A percentile compares a stretch with the other conserved stretches of the same genome.
Conservation (phyloP, 495 filamentous ascomycete species). For the Neurospora cerealis region DNA sequence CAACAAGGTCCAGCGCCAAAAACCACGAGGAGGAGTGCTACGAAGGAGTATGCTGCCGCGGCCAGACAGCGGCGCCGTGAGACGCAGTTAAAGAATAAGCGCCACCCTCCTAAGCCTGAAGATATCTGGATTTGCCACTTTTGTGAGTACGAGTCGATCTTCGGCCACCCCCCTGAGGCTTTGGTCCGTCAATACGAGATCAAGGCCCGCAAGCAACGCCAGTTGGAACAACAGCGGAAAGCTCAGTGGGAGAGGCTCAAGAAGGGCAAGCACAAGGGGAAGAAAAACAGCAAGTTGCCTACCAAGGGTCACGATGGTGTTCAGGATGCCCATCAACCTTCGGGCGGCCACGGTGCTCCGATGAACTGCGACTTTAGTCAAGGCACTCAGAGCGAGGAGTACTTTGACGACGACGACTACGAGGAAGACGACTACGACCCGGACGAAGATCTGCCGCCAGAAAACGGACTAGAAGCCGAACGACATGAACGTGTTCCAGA, state of each 20-base stretch:
- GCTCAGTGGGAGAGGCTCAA: constrained; percentile 88
- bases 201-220: constrained; percentile 79
- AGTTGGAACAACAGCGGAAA: constrained; percentile 70
- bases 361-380: constrained; percentile 21
- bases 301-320: constrained; percentile 37
- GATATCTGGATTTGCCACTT: constrained; percentile 94
- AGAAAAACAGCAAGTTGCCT: constrained; percentile 52
- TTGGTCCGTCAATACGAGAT: constrained; percentile 88
- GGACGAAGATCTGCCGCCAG: constrained; percentile 19
- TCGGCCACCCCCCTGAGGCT: constrained; percentile 70
- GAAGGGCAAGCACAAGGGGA: constrained; percentile 82
- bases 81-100: constrained; percentile 51
- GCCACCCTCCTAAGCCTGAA: constrained; percentile 60
- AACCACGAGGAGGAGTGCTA: constrained; percentile 9
- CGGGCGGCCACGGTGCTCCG: constrained; percentile 14
- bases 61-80: constrained; percentile 31
- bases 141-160: constrained; percentile 81
- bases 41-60: constrained; percentile 13
- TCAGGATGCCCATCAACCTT: constrained; percentile 13
- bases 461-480: constrained; percentile 14
- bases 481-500: constrained; percentile 9
- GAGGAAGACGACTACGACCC: constrained; percentile 25
- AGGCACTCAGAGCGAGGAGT: constrained; percentile 22
- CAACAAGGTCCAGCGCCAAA: constrained; percentile 7
- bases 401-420: constrained; percentile 30